These are phyloP conservation scores for Quercus alba DNA, from an alignment of 306 rosid species.

Conservation along the genomic window DNA sequence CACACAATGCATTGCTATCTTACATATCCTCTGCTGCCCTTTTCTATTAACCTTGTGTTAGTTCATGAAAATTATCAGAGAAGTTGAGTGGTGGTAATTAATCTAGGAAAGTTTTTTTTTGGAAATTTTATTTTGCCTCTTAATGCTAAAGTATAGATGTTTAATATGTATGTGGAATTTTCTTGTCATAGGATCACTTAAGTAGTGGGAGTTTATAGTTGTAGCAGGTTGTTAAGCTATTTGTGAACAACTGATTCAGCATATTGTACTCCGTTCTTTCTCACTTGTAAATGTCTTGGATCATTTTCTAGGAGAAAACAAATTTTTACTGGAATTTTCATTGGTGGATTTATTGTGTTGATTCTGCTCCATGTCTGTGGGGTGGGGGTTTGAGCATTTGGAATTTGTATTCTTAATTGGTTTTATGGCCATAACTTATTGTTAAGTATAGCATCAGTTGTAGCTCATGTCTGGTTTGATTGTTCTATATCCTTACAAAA, in stretches of 20 bases:
- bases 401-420: neutral
- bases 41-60: neutral
- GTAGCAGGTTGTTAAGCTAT: neutral
- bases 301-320: neutral
- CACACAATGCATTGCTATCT: neutral
- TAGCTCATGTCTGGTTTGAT: neutral
- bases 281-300: neutral
- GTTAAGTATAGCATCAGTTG: neutral
- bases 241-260: neutral
- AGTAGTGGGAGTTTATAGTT: neutral
- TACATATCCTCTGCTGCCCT: neutral
- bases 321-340: neutral
- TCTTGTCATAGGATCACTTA: too few relatives aligned
- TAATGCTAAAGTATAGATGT: neutral
- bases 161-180: neutral
- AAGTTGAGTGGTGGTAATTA: neutral
- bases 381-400: neutral
- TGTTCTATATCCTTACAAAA: neutral
- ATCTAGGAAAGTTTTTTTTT: neutral
- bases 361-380: neutral
- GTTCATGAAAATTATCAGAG: neutral
- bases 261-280: neutral
- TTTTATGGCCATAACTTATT: neutral
- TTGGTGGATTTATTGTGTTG: neutral
- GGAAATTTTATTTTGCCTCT: too few relatives aligned